Conservation (phyloP, 1,139 yeast genomes). For the Yamadazyma sp. region DNA sequence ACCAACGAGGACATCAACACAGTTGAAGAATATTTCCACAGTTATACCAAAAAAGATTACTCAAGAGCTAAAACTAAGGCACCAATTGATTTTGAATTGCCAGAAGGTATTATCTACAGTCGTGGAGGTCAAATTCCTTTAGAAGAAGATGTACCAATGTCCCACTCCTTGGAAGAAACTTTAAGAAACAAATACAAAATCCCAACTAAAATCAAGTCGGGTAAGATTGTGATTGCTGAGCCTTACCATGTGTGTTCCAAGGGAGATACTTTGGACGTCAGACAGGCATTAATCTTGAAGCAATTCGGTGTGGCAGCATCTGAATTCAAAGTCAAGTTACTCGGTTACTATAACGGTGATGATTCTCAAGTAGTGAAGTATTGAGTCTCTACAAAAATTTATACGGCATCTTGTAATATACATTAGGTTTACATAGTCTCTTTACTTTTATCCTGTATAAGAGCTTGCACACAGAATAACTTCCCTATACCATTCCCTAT, state of each 20-base stretch:
- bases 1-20: constrained; percentile 85
- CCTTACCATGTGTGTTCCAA: constrained; percentile 79
- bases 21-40: constrained; percentile 78
- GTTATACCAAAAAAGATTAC: constrained; percentile 77
- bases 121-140: constrained; percentile 90
- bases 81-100: constrained; percentile 80
- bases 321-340: constrained; percentile 76
- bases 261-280: constrained; percentile 82
- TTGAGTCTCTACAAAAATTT: constrained; percentile 7
- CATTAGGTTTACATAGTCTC: constrained; percentile 3
- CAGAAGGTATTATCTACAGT: constrained; percentile 88
- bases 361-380: constrained; percentile 30
- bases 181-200: constrained; percentile 84
- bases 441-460: constrained; percentile 6
- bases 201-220: constrained; percentile 87
- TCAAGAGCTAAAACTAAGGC: constrained; percentile 86
- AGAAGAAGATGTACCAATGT: constrained; percentile 95
- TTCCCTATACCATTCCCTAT: constrained; percentile 57
- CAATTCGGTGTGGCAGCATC: constrained; percentile 95
- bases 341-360: constrained; percentile 75
- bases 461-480: constrained; percentile 77
- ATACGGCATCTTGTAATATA: constrained; percentile 5
- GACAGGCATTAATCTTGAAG: constrained; percentile 88
- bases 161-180: constrained; percentile 92
- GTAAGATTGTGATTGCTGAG: constrained; percentile 75